phyloP scores from a whole-genome alignment of 2,329 filamentous ascomycete species.

The Talaromyces piceae region DNA sequence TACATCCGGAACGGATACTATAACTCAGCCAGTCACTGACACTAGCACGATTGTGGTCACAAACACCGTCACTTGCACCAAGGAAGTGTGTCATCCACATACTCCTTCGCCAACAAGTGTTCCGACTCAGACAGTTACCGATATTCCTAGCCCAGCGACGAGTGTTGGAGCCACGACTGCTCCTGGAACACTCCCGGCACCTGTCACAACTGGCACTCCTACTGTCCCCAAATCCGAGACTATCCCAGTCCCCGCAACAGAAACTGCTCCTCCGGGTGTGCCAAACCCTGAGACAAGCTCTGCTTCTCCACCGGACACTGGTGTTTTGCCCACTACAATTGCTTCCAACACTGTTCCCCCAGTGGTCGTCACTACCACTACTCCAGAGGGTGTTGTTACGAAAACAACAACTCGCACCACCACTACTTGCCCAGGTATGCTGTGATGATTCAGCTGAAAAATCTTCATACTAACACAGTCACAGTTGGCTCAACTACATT shows the following conservation, averaged over 20 bases:
- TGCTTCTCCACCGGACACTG: background rate
- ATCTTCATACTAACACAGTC: background rate
- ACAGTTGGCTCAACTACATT: conserved; percentile 10
- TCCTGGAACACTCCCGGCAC: background rate
- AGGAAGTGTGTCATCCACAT: conserved; percentile 8
- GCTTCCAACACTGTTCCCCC: background rate
- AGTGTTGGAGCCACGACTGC: background rate
- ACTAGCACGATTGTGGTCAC: conserved; percentile 10
- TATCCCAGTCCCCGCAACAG: background rate
- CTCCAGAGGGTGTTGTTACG: background rate
- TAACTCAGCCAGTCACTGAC: conserved; percentile 7
- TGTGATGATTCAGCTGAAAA: background rate
- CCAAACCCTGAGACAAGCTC: background rate
- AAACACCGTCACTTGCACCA: conserved; percentile 9
- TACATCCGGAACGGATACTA: conserved; percentile 9
- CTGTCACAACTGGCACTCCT: background rate
- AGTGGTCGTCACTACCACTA: background rate
- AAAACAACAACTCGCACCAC: conserved; percentile 2
- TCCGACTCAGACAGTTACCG: conserved; percentile 1
- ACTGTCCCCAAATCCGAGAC: background rate
- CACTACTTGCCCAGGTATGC: conserved; percentile 4
- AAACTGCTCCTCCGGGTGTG: background rate
- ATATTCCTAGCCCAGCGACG: background rate
- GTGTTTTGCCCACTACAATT: background rate
- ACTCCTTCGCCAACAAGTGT: conserved; percentile 5